These are phyloP conservation scores for Apiotrichum sp. DNA, from an alignment of 1,284 basidiomycete species.

Conservation along the genomic window DNA sequence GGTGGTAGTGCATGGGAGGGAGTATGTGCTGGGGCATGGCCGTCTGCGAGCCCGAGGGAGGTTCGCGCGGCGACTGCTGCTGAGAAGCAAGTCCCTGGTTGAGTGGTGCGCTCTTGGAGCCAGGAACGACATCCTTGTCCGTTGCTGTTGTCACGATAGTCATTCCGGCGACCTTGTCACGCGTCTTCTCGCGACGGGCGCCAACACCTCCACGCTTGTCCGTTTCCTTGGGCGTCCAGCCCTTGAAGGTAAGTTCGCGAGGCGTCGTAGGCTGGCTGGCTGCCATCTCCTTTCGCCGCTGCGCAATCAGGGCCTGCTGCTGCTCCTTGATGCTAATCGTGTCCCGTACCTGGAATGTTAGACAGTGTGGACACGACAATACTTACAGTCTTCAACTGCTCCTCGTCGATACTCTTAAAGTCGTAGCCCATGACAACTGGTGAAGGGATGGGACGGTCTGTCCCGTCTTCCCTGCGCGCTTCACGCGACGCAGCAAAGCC, in stretches of 20 bases:
- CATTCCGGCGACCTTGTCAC: slow-evolving; percentile 42
- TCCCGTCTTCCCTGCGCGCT: slow-evolving; percentile 27
- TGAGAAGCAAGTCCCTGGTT: slow-evolving; percentile 36
- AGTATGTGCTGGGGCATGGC: slow-evolving; percentile 33
- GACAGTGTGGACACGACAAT: not conserved
- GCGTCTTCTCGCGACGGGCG: slow-evolving; percentile 39
- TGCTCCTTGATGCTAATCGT: slow-evolving; percentile 44
- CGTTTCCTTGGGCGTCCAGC: slow-evolving; percentile 38
- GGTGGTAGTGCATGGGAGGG: slow-evolving; percentile 23
- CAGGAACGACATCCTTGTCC: slow-evolving; percentile 36
- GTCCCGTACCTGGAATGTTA: slow-evolving; percentile 34
- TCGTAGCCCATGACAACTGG: slow-evolving; percentile 46
- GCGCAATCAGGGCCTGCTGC: slow-evolving; percentile 43
- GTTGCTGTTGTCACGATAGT: slow-evolving; percentile 32
- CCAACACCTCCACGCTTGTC: slow-evolving; percentile 33
- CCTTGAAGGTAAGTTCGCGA: slow-evolving; percentile 41
- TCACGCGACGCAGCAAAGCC: slow-evolving; percentile 39
- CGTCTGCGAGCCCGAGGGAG: slow-evolving; percentile 34
- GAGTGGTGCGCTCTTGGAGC: slow-evolving; percentile 42
- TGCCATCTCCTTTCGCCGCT: slow-evolving; percentile 33
- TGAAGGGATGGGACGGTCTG: slow-evolving; percentile 28
- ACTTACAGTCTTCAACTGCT: slow-evolving; percentile 42
- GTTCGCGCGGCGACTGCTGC: slow-evolving; percentile 37
- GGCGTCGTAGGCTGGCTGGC: slow-evolving; percentile 33
- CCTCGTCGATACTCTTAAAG: slow-evolving; percentile 39